Evolutionary conservation across 2,329 filamentous ascomycete species (phyloP), one percentile per base, ranked within the genome.

Genomic region (Periglandula ipomoeae): DNA sequence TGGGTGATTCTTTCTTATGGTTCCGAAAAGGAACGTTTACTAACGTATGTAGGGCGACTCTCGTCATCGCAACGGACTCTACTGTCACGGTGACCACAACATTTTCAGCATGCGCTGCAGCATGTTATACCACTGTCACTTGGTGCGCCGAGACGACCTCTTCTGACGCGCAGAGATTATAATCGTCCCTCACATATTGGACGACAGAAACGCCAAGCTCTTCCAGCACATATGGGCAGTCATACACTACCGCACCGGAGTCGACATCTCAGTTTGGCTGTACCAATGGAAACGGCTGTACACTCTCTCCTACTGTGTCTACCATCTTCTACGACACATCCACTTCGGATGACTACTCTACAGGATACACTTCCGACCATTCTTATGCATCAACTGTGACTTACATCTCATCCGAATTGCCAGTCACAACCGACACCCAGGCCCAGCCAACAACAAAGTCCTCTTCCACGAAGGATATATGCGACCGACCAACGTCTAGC

Each of bases 81-180:
- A 62, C 63, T 3, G 51, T 63, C 6, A 68, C 65, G 8, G 58
- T 66, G 19, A 65, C 62, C 6, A 43, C 45, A 38, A 65, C 64
- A 2, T 53, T 61, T 22, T 61, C 58, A 0, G 59, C 52, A 9
- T 68, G 61, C 39, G 58, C 60, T 1, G 52, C 59, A 3, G 58
- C 58, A 9, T 59, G 55, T 44, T 58, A 55, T 43, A 48, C 52
- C 26, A 52, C 53, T n/a, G 34, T 39, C 24, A 39, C 17, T 26
- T 15, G 15, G 24, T 27, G 32, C 15, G 13, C 32, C 7, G 17
- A 4, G 8, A n/a, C n/a, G 3, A 7, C 17, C 4, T 2, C 45
- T 8, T 24, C 26, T n/a, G 4, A 17, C 45, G 15, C 35, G 17
- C 19, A 22, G 10, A 24, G 3, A 3, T 11, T 37, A 2, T 23